A percentile compares a stretch with the other conserved stretches of the same genome.
These are phyloP conservation scores for Pholiota molesta DNA, from an alignment of 768 basidiomycete genomes.

Conservation along the genomic window DNA sequence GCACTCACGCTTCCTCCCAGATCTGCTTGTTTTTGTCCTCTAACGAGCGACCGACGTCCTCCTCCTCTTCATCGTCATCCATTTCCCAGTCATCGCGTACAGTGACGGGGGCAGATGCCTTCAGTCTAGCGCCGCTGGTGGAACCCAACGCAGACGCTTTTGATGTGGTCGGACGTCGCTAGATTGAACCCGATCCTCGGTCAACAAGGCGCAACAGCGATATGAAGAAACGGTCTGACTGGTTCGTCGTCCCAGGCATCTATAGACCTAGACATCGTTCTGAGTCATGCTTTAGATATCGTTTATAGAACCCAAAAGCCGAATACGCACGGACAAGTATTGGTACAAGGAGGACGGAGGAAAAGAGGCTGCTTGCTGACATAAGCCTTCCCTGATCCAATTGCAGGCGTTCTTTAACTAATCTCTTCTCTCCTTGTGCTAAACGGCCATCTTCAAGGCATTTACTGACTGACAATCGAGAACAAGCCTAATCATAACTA, in stretches of 20 bases:
- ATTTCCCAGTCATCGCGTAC: conserved; percentile 62
- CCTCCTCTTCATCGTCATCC: conserved; percentile 51
- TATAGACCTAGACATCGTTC: conserved; percentile 19
- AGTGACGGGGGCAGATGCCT: conserved; percentile 14
- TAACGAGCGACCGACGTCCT: conserved; percentile 19
- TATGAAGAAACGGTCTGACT: conserved; percentile 17
- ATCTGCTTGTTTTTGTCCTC: conserved; percentile 53
- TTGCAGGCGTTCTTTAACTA: not conserved
- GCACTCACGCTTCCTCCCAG: conserved; percentile 74
- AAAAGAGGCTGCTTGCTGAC: conserved; percentile 17
- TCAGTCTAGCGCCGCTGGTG: conserved; percentile 12
- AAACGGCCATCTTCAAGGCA: not conserved
- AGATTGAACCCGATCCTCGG: not conserved
- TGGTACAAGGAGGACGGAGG: conserved; percentile 12
- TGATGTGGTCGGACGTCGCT: conserved; percentile 7
- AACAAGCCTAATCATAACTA: not conserved
- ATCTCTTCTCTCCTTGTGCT: not conserved
- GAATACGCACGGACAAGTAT: not conserved
- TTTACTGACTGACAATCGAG: not conserved
- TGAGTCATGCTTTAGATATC: not conserved
- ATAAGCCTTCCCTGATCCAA: conserved; percentile 7
- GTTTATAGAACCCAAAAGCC: not conserved
- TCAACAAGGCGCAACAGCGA: conserved; percentile 7
- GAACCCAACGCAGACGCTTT: conserved; percentile 10
- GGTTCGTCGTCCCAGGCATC: conserved; percentile 27